Evolutionary conservation across 2,329 filamentous ascomycete species (phyloP).

Genomic region (Colletotrichum trifolii): DNA sequence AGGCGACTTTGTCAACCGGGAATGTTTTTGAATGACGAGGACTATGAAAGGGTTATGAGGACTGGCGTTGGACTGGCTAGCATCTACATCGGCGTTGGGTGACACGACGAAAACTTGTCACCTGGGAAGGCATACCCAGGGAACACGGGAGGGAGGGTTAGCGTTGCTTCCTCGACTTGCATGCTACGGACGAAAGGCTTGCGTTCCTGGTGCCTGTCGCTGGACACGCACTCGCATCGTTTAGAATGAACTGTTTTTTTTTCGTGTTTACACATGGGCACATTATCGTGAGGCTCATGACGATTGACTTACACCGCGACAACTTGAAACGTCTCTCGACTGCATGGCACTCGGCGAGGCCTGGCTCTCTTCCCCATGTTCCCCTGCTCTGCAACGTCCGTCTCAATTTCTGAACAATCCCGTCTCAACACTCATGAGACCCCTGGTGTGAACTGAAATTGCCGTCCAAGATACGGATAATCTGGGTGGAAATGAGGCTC

Average conservation of each 20-base stretch:
- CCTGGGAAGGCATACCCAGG: slow-evolving; percentile 22
- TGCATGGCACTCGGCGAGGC: background rate
- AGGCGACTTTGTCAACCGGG: background rate
- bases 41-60: slow-evolving; percentile 36
- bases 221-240: slow-evolving; percentile 13
- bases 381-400: too few relatives aligned
- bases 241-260: slow-evolving; percentile 17
- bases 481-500: background rate
- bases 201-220: slow-evolving; percentile 28
- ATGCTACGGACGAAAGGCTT: slow-evolving; percentile 28
- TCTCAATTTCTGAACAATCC: too few relatives aligned
- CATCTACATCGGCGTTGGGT: slow-evolving; percentile 44
- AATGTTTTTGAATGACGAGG: slow-evolving; percentile 27
- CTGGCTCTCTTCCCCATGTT: background rate
- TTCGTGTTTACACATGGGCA: background rate
- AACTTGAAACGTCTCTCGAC: slow-evolving; percentile 16
- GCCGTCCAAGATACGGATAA: background rate
- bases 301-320: slow-evolving; percentile 22
- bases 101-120: slow-evolving; percentile 33
- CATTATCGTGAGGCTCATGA: background rate
- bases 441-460: background rate
- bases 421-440: too few relatives aligned
- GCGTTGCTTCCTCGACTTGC: slow-evolving; percentile 33
- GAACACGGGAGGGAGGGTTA: slow-evolving; percentile 30
- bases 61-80: slow-evolving; percentile 41